Percentiles rank a stretch among this genome's conserved stretches.
Evolutionary conservation across 2,329 filamentous ascomycete species (phyloP).

Genomic region (Trichoderma sp.): DNA sequence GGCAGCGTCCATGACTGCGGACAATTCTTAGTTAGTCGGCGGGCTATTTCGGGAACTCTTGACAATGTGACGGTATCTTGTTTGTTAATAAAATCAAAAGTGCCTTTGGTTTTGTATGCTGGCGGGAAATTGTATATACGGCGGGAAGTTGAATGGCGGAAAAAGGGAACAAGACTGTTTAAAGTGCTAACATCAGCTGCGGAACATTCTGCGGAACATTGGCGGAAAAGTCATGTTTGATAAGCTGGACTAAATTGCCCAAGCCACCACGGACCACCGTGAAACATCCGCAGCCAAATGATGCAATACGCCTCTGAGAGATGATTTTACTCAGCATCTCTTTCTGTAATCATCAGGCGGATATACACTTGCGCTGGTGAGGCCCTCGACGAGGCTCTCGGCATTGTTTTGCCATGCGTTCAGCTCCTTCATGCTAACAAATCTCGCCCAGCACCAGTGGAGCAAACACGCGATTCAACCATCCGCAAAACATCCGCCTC

Average conservation of each 20-base stretch:
- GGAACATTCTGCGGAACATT: background rate
- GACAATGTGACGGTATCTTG: background rate
- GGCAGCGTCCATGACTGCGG: conserved; percentile 3
- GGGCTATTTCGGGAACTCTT: background rate
- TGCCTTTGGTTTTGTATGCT: background rate
- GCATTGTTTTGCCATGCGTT: background rate
- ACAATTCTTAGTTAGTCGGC: background rate
- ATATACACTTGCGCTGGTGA: background rate
- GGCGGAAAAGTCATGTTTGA: background rate
- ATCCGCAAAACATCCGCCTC: conserved; percentile 9
- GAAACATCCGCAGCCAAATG: background rate
- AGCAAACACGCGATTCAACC: background rate
- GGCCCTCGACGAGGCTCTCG: no score
- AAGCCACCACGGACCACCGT: background rate
- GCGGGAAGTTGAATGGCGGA: background rate
- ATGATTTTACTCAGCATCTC: background rate
- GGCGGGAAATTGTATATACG: background rate
- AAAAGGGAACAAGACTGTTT: background rate
- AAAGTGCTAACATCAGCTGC: background rate
- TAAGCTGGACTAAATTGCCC: background rate
- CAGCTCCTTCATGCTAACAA: background rate
- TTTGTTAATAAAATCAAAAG: background rate
- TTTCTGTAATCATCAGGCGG: background rate
- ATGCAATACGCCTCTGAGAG: background rate
- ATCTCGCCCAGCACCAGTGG: background rate